A percentile compares a stretch with the other conserved stretches of the same genome.
Conservation (phyloP, 2,329 filamentous ascomycete genomes). For the Talaromyces sp. region DNA sequence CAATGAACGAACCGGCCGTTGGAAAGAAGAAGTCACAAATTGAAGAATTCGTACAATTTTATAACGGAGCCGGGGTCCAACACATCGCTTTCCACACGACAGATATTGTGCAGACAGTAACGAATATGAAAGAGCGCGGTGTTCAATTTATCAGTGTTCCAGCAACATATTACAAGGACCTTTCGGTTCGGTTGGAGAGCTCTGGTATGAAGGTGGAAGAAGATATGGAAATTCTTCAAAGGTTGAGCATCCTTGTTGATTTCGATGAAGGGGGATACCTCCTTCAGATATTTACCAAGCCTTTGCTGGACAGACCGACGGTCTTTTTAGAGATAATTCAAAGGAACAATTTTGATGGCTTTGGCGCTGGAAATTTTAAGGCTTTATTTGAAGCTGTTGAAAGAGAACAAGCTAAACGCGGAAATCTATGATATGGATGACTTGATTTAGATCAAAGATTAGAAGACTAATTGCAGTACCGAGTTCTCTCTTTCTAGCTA, state of each 20-base stretch:
- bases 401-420: neutral
- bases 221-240: constrained; percentile 70
- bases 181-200: constrained; percentile 37
- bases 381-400: neutral
- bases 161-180: neutral
- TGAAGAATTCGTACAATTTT: neutral
- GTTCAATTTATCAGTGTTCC: neutral
- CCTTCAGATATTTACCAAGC: constrained; percentile 70
- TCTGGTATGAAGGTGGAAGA: constrained; percentile 60
- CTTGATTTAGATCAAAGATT: neutral
- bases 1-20: neutral
- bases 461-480: neutral
- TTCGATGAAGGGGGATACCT: constrained; percentile 88
- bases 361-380: neutral
- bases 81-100: neutral
- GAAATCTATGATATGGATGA: neutral
- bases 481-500: neutral
- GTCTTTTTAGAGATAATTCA: constrained; percentile 57
- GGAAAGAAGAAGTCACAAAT: neutral
- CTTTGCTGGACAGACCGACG: constrained; percentile 85
- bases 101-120: neutral
- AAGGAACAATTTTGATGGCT: neutral
- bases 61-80: neutral
- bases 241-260: constrained; percentile 80
- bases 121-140: neutral